A percentile compares a stretch with the other conserved stretches of the same genome.
phyloP scores from a whole-genome alignment of 108 stramenopile species.

The Nitzschia sp. region DNA sequence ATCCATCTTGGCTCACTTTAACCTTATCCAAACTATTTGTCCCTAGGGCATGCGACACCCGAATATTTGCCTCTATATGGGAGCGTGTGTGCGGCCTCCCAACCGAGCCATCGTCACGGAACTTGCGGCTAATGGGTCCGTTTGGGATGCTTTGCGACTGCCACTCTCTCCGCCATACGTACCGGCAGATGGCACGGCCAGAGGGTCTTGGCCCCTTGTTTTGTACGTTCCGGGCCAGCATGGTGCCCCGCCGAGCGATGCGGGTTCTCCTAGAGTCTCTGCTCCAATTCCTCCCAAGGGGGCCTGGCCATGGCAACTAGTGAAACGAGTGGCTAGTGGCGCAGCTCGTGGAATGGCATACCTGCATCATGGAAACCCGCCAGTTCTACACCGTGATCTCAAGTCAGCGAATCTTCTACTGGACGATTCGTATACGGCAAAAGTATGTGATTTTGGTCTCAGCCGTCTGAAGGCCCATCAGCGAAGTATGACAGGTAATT shows the following conservation, averaged over 20 bases:
- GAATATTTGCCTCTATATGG: conserved; percentile 93
- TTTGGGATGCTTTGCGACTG: conserved; percentile 84
- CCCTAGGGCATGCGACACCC: conserved; percentile 89
- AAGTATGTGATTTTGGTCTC: conserved; percentile 95
- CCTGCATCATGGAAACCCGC: conserved; percentile 86
- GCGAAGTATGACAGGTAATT: conserved; percentile 90
- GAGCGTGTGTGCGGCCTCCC: conserved; percentile 87
- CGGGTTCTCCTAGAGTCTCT: conserved; percentile 8
- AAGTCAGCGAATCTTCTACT: conserved; percentile 91
- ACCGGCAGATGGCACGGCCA: conserved; percentile 62
- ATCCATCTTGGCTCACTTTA: no score
- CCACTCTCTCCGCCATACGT: conserved; percentile 64
- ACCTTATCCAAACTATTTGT: no score
- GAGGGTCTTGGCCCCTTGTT: conserved; percentile 56
- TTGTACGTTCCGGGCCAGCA: conserved; percentile 51
- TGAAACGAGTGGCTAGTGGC: conserved; percentile 73
- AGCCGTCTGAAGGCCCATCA: conserved; percentile 82
- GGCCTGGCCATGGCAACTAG: conserved; percentile 76
- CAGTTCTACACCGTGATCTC: conserved; percentile 92
- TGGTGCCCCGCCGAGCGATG: conserved; percentile 40
- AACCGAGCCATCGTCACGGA: conserved; percentile 91
- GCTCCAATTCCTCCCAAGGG: conserved; percentile 67
- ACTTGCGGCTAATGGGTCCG: conserved; percentile 77
- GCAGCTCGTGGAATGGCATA: conserved; percentile 94
- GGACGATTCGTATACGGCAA: conserved; percentile 86